phyloP scores from a whole-genome alignment of 2,329 filamentous ascomycete species.

The Zasmidium angulare region DNA sequence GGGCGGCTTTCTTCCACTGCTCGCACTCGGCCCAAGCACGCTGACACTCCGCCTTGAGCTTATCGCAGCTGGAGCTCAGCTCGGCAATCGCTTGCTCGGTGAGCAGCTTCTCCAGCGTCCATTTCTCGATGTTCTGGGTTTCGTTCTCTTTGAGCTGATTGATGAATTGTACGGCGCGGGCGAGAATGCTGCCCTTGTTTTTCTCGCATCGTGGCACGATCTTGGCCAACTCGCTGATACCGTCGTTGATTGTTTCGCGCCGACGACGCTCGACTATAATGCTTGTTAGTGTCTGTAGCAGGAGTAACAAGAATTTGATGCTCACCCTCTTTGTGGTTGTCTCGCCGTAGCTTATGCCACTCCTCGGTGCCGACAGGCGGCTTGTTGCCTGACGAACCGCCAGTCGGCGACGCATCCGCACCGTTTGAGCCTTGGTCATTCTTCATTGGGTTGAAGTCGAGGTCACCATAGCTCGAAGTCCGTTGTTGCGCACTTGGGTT shows the following conservation, averaged over 20 bases:
- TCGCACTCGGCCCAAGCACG: constrained; percentile 75
- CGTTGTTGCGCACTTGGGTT: constrained; percentile 18
- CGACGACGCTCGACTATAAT: constrained; percentile 84
- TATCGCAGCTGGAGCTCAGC: constrained; percentile 82
- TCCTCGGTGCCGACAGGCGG: constrained; percentile 93
- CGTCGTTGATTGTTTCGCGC: constrained; percentile 97
- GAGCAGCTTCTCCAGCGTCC: constrained; percentile 85
- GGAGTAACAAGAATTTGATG: background rate
- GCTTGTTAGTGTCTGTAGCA: constrained; percentile 11
- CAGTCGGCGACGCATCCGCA: constrained; percentile 28
- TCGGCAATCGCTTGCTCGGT: constrained; percentile 88
- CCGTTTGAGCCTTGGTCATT: constrained; percentile 11
- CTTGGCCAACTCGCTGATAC: constrained; percentile 96
- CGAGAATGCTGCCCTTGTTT: constrained; percentile 96
- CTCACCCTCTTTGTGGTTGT: constrained; percentile 98
- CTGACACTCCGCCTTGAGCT: constrained; percentile 78
- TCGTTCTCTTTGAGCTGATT: constrained; percentile 93
- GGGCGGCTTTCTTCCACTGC: constrained; percentile 67
- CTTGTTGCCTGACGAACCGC: constrained; percentile 54
- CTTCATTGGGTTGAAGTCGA: constrained; percentile 15
- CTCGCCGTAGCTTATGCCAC: constrained; percentile 95
- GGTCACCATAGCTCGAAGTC: constrained; percentile 25
- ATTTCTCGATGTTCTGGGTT: constrained; percentile 89
- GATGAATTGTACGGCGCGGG: constrained; percentile 92
- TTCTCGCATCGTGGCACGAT: constrained; percentile 98